A percentile compares a stretch with the other conserved stretches of the same genome.
Conservation (phyloP, 345 rosid species). For the Conringia planisiliqua region DNA sequence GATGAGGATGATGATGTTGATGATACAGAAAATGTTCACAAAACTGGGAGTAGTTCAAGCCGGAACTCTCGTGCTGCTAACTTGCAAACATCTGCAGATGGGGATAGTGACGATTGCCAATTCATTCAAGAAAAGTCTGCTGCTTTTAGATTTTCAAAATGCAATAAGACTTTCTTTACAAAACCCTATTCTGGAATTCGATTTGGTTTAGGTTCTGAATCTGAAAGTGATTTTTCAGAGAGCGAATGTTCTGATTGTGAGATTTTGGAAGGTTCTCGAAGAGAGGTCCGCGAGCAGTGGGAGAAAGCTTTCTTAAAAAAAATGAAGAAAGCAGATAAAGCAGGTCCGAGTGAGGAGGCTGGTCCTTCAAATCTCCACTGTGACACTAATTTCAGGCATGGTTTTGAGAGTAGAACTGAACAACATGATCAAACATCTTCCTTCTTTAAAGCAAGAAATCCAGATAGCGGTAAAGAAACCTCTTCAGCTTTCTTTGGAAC, state of each 20-base stretch:
- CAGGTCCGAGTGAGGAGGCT: constrained; percentile 27
- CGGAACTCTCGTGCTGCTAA: neutral
- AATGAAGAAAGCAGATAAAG: constrained; percentile 33
- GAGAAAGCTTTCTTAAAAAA: constrained; percentile 50
- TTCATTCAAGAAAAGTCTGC: constrained; percentile 39
- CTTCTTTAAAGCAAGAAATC: constrained; percentile 26
- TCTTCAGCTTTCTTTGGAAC: constrained; percentile 21
- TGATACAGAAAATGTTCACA: constrained; percentile 6
- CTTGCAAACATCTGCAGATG: constrained; percentile 17
- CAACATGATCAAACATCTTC: constrained; percentile 22
- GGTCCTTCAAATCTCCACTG: constrained; percentile 16
- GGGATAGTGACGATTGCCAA: constrained; percentile 43
- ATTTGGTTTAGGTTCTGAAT: constrained; percentile 48
- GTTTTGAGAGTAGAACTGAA: constrained; percentile 25
- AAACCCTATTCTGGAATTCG: constrained; percentile 32
- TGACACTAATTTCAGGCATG: constrained; percentile 25
- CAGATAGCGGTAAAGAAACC: constrained; percentile 21
- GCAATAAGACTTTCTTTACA: constrained; percentile 32
- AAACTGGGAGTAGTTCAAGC: constrained; percentile 16
- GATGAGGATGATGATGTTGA: constrained; percentile 21
- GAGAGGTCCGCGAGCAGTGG: constrained; percentile 63
- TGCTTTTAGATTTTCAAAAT: constrained; percentile 42
- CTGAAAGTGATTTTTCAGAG: constrained; percentile 38
- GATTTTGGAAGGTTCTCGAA: constrained; percentile 56
- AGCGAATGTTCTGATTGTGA: constrained; percentile 70